A percentile compares a stretch with the other conserved stretches of the same genome.
phyloP scores from a whole-genome alignment of 2,329 filamentous ascomycete species.

The Elsinoe perseae region DNA sequence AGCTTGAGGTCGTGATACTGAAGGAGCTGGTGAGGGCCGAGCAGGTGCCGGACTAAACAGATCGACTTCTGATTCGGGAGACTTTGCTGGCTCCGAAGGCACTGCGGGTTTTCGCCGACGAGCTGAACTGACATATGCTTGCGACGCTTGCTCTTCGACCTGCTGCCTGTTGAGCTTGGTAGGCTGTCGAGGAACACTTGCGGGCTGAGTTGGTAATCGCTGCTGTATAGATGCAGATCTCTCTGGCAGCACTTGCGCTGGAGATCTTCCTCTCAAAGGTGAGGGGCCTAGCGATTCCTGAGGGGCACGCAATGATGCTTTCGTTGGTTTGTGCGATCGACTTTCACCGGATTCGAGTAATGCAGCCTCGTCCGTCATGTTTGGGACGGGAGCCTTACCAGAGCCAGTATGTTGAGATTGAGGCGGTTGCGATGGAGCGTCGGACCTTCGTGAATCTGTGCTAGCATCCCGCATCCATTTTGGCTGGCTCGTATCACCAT shows the following conservation, averaged over 20 bases:
- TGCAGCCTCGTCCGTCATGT: slow-evolving; percentile 53
- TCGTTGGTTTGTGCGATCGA: slow-evolving; percentile 39
- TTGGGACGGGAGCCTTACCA: slow-evolving; percentile 16
- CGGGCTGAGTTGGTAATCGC: slow-evolving; percentile 31
- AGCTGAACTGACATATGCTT: slow-evolving; percentile 81
- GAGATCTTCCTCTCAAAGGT: slow-evolving; percentile 22
- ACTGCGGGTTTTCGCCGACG: slow-evolving; percentile 63
- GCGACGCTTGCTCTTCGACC: slow-evolving; percentile 69
- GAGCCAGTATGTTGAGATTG: neutral
- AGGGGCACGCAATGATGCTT: slow-evolving; percentile 21
- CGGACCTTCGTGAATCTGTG: slow-evolving; percentile 25
- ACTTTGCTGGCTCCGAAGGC: slow-evolving; percentile 21
- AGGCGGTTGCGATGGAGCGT: slow-evolving; percentile 26
- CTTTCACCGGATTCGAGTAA: slow-evolving; percentile 64
- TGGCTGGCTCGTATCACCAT: slow-evolving; percentile 73
- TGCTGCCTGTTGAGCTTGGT: slow-evolving; percentile 63
- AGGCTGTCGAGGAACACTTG: slow-evolving; percentile 37
- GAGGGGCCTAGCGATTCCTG: slow-evolving; percentile 17
- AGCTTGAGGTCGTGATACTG: slow-evolving; percentile 29
- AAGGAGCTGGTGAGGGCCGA: slow-evolving; percentile 28
- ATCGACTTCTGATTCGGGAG: slow-evolving; percentile 28
- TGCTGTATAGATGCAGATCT: slow-evolving; percentile 34
- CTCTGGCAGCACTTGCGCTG: slow-evolving; percentile 30
- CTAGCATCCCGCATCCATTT: slow-evolving; percentile 84
- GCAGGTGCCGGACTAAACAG: slow-evolving; percentile 27